Evolutionary conservation across 2,329 filamentous ascomycete species (phyloP).

Genomic region (Verticillium nubilum): DNA sequence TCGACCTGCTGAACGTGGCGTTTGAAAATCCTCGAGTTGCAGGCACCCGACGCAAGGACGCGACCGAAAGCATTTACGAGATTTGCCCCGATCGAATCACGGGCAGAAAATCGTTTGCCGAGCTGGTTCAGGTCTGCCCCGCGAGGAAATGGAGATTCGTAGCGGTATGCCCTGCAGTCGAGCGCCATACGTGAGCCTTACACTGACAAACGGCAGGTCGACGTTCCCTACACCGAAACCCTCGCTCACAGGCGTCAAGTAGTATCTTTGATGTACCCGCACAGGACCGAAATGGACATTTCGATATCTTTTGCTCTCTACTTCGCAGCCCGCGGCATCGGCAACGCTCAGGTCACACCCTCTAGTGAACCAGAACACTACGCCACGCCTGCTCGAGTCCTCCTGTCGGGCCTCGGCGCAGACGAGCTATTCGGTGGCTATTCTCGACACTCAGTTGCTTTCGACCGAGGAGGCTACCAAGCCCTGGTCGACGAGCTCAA

Average conservation of each 20-base stretch:
- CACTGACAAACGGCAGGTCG: slow-evolving; percentile 42
- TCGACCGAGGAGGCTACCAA: slow-evolving; percentile 58
- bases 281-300: slow-evolving; percentile 98
- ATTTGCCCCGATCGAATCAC: slow-evolving; percentile 87
- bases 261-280: slow-evolving; percentile 76
- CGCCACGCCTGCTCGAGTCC: slow-evolving; percentile 68
- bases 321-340: slow-evolving; percentile 78
- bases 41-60: slow-evolving; percentile 38
- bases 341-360: slow-evolving; percentile 31
- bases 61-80: slow-evolving; percentile 55
- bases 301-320: slow-evolving; percentile 94
- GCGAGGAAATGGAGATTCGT: slow-evolving; percentile 77
- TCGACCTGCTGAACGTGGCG: slow-evolving; percentile 92
- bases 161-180: slow-evolving; percentile 39
- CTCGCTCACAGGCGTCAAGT: slow-evolving; percentile 63
- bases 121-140: slow-evolving; percentile 66
- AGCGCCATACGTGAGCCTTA: neutral
- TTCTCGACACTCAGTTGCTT: slow-evolving; percentile 74
- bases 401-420: slow-evolving; percentile 88
- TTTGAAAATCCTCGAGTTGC: slow-evolving; percentile 86
- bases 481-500: slow-evolving; percentile 77
- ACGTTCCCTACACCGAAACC: slow-evolving; percentile 76
- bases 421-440: slow-evolving; percentile 97
- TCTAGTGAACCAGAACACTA: slow-evolving; percentile 37
- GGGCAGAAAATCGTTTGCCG: slow-evolving; percentile 71